Evolutionary conservation across 495 filamentous ascomycete genomes (phyloP), one percentile per base, ranked within the genome.

Genomic region (Lentithecium fluviatile): DNA sequence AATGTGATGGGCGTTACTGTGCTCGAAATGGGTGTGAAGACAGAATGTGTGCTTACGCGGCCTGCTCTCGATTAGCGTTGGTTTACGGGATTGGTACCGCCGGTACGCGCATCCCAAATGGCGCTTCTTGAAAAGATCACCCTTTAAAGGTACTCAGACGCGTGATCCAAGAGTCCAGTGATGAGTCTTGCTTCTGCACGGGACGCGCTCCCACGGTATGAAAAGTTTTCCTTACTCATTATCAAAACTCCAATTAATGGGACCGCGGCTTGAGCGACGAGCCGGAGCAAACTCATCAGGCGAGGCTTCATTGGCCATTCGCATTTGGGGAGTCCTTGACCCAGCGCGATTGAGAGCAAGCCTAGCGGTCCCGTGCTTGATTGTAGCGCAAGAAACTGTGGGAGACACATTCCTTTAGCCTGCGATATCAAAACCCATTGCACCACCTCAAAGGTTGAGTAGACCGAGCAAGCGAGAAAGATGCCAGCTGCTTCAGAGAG

Each of bases 391-490:
- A 64, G 60, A 29, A 64, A 57, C 20, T 64, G 60, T 1, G 60
- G 60, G 4, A 64, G 26, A 10, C 47, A 45, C 19, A 64, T 58
- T 3, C 60, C 60, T 4, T 53, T 45, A 1, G 60, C 46, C 12
- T 53, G 19, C 34, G 60, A 64, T 21, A 64, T 64, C 13, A 64
- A 37, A 8, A 64, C 45, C 60, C 60, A 64, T 40, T 64, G 60
- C 2, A 64, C 60, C 7, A 64, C 53, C 32, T 64, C 60, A 21
- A 64, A 64, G 1, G 60, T 64, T 37, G 60, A 64, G 42, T 64
- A 36, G 7, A 64, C 56, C 17, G 19, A 52, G 6, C 21, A 45
- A 2, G 52, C 60, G 12, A 64, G 38, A 56, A 64, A 64, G 6
- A 64, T 29, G 8, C 46, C 46, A 20, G 60, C 47, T 10, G 25